Base-by-base conservation (phyloP, 176 grass and related monocot species). In the Musa troglodytarum region DNA sequence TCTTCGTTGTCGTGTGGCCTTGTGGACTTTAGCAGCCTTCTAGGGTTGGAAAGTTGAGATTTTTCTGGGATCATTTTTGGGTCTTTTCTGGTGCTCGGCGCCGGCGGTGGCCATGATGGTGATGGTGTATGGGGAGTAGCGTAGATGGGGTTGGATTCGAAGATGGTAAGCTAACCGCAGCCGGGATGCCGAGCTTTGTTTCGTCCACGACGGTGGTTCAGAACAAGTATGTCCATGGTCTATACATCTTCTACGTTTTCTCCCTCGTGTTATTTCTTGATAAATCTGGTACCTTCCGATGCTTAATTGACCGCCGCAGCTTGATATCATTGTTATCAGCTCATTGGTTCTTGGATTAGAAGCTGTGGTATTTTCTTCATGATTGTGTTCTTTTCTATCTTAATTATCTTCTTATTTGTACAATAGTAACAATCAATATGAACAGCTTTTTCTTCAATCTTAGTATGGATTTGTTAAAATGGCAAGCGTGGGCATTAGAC, bases 211-310 rank as follows among this genome's bases (percentile, higher is more conserved):
- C 34, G 49, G 14, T 49, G 72, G 24, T 72, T 79, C 76, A 12
- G 25, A 54, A 73, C 43, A 26, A 54, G 88, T 90, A 87, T 13
- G 81, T 64, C 14, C 62, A 66, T 67, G 11, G 61, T 53, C 49
- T 50, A 12, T 51, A 11, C 15, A 21, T 77, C 11, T 8, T 52
- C 23, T 25, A 2, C 19, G 20, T 63, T 54, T 43, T 14, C 52
- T 65, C 16, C 50, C 9, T 66, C 28, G 12, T 65, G 19, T 22
- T 54, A 11, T 15, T 66, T 53, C 23, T 50, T 53, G 9, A 20
- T 52, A 71, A 22, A 22, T 17, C 10, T 24, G 16, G 50, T 49
- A 21, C 52, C 3, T 10, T 23, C 52, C 16, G 11, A 15, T 43
- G 34, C 10, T 15, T 67, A 13, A 61, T n/a, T 61, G 14, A 61